phyloP scores from a whole-genome alignment of 2,329 filamentous ascomycete genomes.

The Stagonosporopsis chrysanthemi region DNA sequence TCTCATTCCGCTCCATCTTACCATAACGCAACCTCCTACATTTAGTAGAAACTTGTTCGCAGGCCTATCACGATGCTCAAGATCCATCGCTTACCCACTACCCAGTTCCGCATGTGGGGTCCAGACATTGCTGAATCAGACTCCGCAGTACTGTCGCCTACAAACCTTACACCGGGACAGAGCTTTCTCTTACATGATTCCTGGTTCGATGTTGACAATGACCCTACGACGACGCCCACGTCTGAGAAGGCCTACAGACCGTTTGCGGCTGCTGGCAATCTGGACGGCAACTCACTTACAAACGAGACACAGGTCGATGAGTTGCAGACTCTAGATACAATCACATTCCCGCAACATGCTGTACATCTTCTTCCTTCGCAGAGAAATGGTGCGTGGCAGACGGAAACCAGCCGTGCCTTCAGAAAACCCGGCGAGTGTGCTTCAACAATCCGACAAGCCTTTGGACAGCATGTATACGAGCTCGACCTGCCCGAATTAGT shows the following conservation, averaged over 20 bases:
- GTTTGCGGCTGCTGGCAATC: neutral
- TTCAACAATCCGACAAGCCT: neutral
- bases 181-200: neutral
- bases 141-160: neutral
- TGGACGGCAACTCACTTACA: no score
- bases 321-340: conserved; percentile 6
- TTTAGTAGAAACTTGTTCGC: neutral
- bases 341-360: conserved; percentile 17
- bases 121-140: neutral
- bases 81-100: neutral
- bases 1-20: neutral
- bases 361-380: conserved; percentile 18
- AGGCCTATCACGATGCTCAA: neutral
- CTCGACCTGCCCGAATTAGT: neutral
- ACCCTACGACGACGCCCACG: neutral
- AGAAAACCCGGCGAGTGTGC: neutral
- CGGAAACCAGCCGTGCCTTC: neutral
- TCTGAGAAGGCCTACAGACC: neutral
- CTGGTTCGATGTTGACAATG: neutral
- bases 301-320: neutral
- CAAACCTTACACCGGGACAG: neutral
- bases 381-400: conserved; percentile 19
- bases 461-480: neutral
- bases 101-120: neutral
- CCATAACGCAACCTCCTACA: no score